These are phyloP conservation scores for Vickermania spadyakhi DNA, from an alignment of 208 protist species.

Conservation along the genomic window DNA sequence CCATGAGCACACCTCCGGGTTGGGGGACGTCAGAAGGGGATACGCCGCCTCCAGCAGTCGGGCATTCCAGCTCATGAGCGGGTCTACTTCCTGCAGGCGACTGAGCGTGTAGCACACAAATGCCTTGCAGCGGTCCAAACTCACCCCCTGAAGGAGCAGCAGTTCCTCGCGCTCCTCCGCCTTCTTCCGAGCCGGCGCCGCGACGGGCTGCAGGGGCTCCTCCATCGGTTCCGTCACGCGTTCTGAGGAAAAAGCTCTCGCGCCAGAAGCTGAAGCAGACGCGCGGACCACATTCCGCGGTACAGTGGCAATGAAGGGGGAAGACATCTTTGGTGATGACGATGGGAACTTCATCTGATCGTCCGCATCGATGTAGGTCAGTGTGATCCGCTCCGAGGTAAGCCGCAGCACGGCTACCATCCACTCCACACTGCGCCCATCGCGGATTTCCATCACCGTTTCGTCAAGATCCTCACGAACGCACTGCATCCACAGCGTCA, in stretches of 20 bases:
- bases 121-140: constrained; percentile 68
- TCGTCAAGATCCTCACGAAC: constrained; percentile 46
- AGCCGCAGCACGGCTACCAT: constrained; percentile 56
- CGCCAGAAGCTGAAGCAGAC: background rate
- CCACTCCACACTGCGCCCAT: constrained; percentile 55
- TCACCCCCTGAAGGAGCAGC: constrained; percentile 56
- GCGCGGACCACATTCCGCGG: background rate
- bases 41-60: constrained; percentile 70
- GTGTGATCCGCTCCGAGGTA: constrained; percentile 10
- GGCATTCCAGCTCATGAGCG: constrained; percentile 74
- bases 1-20: constrained; percentile 78
- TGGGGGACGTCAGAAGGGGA: constrained; percentile 38
- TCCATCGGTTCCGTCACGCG: background rate
- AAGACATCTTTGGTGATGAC: no score
- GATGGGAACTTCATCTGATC: background rate
- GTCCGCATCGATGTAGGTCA: background rate
- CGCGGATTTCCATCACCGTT: constrained; percentile 48
- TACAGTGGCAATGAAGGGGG: background rate
- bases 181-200: background rate
- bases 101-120: constrained; percentile 93
- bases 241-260: no score
- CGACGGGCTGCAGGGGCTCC: constrained; percentile 5
- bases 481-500: constrained; percentile 82
- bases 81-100: constrained; percentile 54
- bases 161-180: no score